phyloP scores from a whole-genome alignment of 164 flowering plant species.

The Liquidambar formosana region DNA sequence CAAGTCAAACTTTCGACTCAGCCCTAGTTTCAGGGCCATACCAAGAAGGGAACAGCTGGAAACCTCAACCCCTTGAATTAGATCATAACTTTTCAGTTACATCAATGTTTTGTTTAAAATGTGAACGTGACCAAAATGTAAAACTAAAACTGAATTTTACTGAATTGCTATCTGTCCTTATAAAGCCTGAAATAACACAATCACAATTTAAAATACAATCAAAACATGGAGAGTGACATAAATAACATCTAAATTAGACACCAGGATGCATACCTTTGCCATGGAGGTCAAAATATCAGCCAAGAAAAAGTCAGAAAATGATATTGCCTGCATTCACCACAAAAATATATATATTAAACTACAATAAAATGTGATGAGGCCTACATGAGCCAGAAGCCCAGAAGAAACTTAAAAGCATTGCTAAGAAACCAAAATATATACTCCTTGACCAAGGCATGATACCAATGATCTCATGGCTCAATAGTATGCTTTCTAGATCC shows the following conservation, averaged over 20 bases:
- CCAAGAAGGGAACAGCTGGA: too few relatives aligned
- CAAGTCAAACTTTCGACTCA: too few relatives aligned
- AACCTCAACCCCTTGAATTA: too few relatives aligned
- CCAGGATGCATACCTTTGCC: constrained; percentile 68
- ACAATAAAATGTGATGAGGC: neutral
- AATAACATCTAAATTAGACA: neutral
- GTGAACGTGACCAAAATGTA: neutral
- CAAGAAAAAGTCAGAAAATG: constrained; percentile 92
- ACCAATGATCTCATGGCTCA: too few relatives aligned
- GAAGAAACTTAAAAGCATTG: too few relatives aligned
- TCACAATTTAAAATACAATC: neutral
- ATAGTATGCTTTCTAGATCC: too few relatives aligned
- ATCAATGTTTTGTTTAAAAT: too few relatives aligned
- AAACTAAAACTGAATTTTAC: neutral
- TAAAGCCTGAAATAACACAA: neutral
- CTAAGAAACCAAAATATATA: too few relatives aligned
- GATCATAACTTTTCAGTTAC: too few relatives aligned
- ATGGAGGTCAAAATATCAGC: constrained; percentile 97
- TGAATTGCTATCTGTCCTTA: neutral
- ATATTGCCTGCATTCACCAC: constrained; percentile 65
- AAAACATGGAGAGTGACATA: neutral
- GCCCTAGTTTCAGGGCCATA: too few relatives aligned
- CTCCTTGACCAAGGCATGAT: too few relatives aligned
- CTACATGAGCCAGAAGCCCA: too few relatives aligned
- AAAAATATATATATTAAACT: constrained; percentile 4